Evolutionary conservation across 805 yeast species (phyloP), one percentile per base, ranked within the genome.

Genomic region (Tetrapisispora phaffii): DNA sequence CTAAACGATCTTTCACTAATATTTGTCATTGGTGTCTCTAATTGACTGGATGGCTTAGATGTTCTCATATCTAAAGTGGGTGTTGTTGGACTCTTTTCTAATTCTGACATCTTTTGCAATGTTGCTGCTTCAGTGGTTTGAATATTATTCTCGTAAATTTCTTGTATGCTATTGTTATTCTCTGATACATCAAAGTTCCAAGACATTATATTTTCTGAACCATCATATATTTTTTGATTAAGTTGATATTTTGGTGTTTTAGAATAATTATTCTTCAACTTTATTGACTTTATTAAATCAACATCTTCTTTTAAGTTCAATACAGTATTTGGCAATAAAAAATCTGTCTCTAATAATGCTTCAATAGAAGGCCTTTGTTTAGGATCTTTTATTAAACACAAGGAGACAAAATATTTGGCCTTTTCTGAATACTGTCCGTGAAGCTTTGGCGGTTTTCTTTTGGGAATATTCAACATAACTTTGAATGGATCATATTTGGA

Each of bases 401-500:
- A 65, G 28, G 69, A 66, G 26, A 83, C 77, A 63, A 90, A 85
- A 45, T 69, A 70, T 47, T 70, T 76, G 32, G 74, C 61, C 7
- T 52, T 48, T n/a, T 54, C 52, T 7, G 62, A 48, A 44, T 52
- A 65, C 65, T 48, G 46, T 2, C 63, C 66, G 31, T 56, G 61
- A 31, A 60, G 41, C 22, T 44, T 54, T 37, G 65, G 66, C 15
- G 65, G 57, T 45, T 52, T 59, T 28, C 61, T 54, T 34, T 57
- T 74, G 66, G 55, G 74, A 55, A 53, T 65, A 60, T 32, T 65
- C 69, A 50, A 74, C 53, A 90, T 68, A 0, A 85, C 86, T 51
- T 82, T 79, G 78, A 82, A 74, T 13, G 96, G 95, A 44, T 82
- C 85, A 44, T 75, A 70, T 22, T 80, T 77, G 0, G 85, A 65